Evolutionary conservation across 1,284 basidiomycete species (phyloP), one percentile per base, ranked within the genome.

Genomic region (Apiotrichum porosum): DNA sequence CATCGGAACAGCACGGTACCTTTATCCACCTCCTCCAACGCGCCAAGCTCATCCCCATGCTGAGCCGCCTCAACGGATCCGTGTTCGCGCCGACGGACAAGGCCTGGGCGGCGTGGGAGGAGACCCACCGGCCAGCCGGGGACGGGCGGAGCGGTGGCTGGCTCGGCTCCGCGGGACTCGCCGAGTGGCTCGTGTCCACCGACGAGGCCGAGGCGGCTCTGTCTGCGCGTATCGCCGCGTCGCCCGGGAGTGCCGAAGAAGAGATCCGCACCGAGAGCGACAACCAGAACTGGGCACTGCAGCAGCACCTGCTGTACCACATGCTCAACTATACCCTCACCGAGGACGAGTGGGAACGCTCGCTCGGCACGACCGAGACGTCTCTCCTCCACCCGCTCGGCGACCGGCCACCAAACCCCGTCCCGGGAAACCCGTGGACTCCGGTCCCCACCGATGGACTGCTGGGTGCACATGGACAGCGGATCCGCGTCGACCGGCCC

Each of bases 11-110:
- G 68, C 93, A 92, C 68, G 78, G 83, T 1, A 84, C 83, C 36
- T 78, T 98, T 22, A 75, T 98, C 13, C 74, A 74, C 35, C 81
- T 97, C 9, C 78, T 98, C 9, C 92, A 97, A 70, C 81, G 83
- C 12, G 81, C 93, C 3, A 84, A 85, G 51, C 83, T 97, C 49
- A 83, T 99, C 39, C 95, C 95, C 0, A 89, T 89, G 9, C 78
- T 99, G 56, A 95, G 94, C 68, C 81, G 78, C 55, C 82, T 98
- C 44, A 83, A 79, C 32, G 80, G 81, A 63, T 95, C 94, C 14
- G 71, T 99, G 42, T 95, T 97, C 62, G 95, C 95, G 1, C 95
- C 95, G 0, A 97, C 89, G 15, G 92, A 99, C 72, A 82, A 88
- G 52, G 93, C 93, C 13, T 84, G 94, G 65, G 76, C 54, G 26